Evolutionary conservation across 2,329 filamentous ascomycete genomes (phyloP).

Genomic region (Colletotrichum sp.): DNA sequence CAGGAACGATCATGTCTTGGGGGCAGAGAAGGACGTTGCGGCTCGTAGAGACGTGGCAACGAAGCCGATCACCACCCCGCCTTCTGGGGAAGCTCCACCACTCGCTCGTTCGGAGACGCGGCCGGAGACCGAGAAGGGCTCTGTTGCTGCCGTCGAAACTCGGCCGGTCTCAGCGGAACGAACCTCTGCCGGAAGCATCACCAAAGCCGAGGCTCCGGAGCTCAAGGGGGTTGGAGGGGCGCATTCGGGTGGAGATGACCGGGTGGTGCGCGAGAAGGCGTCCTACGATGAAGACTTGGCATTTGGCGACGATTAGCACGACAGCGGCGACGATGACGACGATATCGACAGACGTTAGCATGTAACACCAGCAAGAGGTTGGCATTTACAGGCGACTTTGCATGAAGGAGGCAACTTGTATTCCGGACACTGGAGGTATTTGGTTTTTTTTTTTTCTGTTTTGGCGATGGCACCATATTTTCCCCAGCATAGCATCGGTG

Average conservation of each 20-base stretch:
- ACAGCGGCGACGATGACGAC: not conserved
- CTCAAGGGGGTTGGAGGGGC: conserved; percentile 31
- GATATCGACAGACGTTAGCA: conserved; percentile 5
- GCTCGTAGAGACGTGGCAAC: not conserved
- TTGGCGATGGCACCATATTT: not conserved
- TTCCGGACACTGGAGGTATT: not conserved
- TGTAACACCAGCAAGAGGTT: conserved; percentile 3
- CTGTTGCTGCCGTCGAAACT: not conserved
- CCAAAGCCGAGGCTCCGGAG: conserved; percentile 14
- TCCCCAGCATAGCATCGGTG: conserved; percentile 13
- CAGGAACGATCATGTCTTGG: not conserved
- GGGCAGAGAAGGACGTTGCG: not conserved
- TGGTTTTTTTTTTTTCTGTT: not conserved
- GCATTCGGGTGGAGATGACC: conserved; percentile 23
- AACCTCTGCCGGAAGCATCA: not conserved
- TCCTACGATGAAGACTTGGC: conserved; percentile 12
- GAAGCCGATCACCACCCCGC: not conserved
- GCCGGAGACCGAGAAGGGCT: not conserved
- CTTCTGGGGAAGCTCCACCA: not conserved
- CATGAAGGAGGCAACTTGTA: not conserved
- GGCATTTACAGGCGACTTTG: not conserved
- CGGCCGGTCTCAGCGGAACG: not conserved
- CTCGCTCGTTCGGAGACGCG: not conserved
- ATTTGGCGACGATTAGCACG: not conserved
- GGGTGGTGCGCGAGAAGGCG: conserved; percentile 20